A percentile compares a stretch with the other conserved stretches of the same genome.
Conservation (phyloP, 495 filamentous ascomycete species). For the Penicillium bovifimosum region DNA sequence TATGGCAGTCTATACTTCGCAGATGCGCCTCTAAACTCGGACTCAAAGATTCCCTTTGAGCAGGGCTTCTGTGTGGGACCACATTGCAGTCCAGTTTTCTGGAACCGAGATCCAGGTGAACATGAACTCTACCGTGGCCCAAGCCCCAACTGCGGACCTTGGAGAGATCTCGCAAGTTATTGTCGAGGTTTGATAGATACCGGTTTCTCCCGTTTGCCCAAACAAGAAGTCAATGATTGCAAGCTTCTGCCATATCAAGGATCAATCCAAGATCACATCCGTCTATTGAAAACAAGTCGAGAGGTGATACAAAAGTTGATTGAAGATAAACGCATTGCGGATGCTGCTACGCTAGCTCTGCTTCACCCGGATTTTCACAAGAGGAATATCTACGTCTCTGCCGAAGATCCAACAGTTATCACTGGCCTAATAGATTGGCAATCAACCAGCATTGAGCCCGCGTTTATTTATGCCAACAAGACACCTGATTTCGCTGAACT, state of each 20-base stretch:
- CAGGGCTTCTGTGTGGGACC: constrained; percentile 38
- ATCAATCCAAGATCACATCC: constrained; percentile 29
- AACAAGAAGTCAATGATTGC: constrained; percentile 24
- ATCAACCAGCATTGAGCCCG: constrained; percentile 34
- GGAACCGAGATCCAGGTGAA: constrained; percentile 36
- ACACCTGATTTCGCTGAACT: constrained; percentile 34
- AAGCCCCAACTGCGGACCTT: not conserved
- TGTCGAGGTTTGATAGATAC: constrained; percentile 4
- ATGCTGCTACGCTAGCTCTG: constrained; percentile 29
- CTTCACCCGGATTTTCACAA: constrained; percentile 39
- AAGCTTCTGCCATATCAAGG: constrained; percentile 22
- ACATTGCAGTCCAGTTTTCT: constrained; percentile 34
- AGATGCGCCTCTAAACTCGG: constrained; percentile 21
- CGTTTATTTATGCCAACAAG: constrained; percentile 27
- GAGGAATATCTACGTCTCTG: constrained; percentile 41
- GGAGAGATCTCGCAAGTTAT: constrained; percentile 1
- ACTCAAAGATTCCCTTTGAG: constrained; percentile 24
- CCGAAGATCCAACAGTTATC: constrained; percentile 33
- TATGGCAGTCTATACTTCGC: constrained; percentile 39
- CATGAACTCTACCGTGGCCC: not conserved
- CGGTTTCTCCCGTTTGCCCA: not conserved
- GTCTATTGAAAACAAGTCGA: constrained; percentile 26
- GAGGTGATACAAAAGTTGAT: constrained; percentile 25
- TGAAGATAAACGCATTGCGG: constrained; percentile 27
- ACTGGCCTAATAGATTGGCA: constrained; percentile 41